phyloP scores from a whole-genome alignment of 179 eudicot genomes.

The Spergularia azorica region DNA sequence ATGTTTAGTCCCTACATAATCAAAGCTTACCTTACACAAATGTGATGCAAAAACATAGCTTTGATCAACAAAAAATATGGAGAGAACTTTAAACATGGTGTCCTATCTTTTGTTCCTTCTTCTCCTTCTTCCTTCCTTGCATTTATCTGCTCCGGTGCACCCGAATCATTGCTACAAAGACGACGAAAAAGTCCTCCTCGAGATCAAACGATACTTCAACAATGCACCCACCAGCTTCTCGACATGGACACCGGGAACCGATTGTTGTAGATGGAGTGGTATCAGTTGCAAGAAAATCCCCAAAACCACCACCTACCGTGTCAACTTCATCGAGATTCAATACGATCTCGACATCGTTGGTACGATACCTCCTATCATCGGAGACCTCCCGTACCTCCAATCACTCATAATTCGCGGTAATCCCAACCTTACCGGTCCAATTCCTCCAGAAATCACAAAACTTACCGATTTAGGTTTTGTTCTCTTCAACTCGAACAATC shows the following conservation, averaged over 20 bases:
- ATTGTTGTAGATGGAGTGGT: slow-evolving; percentile 44
- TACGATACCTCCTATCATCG: not conserved
- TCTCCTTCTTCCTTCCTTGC: slow-evolving; percentile 18
- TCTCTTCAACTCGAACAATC: slow-evolving; percentile 5
- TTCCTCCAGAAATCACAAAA: not conserved
- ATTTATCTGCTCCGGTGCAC: slow-evolving; percentile 4
- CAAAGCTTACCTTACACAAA: not conserved
- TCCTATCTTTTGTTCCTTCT: not conserved
- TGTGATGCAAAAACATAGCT: not conserved
- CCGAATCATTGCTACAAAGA: slow-evolving; percentile 13
- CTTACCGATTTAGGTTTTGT: not conserved
- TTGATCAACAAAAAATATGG: not conserved
- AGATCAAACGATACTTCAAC: slow-evolving; percentile 15
- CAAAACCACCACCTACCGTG: slow-evolving; percentile 35
- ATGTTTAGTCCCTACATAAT: not conserved
- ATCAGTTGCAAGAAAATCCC: slow-evolving; percentile 35
- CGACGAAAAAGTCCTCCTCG: slow-evolving; percentile 22
- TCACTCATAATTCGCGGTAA: not conserved
- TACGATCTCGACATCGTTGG: slow-evolving; percentile 4
- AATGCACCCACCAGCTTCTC: slow-evolving; percentile 18
- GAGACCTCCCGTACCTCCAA: slow-evolving; percentile 11
- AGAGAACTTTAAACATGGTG: not conserved
- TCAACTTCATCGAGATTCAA: slow-evolving; percentile 32
- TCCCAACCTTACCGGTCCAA: not conserved
- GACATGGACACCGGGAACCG: slow-evolving; percentile 25